phyloP scores from a whole-genome alignment of 2,329 filamentous ascomycete genomes.

The Geosmithia flava region DNA sequence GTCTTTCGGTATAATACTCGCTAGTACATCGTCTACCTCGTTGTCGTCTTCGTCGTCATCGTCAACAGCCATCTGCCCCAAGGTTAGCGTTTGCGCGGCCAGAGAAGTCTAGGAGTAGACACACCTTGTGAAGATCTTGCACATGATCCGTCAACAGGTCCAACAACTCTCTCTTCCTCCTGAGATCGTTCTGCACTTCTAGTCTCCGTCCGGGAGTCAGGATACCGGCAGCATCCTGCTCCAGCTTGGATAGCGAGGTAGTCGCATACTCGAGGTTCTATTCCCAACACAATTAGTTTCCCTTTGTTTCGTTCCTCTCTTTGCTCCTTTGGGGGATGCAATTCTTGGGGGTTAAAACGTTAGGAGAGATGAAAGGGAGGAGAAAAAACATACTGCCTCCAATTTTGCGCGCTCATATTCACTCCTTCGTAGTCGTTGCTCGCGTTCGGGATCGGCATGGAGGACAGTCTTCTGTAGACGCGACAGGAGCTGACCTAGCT shows the following conservation, averaged over 20 bases:
- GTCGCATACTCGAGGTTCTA: constrained; percentile 65
- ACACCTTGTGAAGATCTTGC: constrained; percentile 53
- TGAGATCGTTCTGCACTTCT: constrained; percentile 50
- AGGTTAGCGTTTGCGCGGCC: constrained; percentile 5
- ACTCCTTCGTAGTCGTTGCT: constrained; percentile 43
- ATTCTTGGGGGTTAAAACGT: too few relatives aligned
- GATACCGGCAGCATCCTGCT: constrained; percentile 52
- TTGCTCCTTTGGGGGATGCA: too few relatives aligned
- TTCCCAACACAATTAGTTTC: neutral
- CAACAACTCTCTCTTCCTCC: constrained; percentile 51
- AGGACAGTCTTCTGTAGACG: constrained; percentile 56
- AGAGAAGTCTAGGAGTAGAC: neutral
- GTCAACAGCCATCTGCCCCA: constrained; percentile 19
- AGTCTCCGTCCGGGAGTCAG: constrained; percentile 46
- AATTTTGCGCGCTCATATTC: constrained; percentile 47
- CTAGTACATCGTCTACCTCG: constrained; percentile 43
- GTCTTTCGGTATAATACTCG: constrained; percentile 41
- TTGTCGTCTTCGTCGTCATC: constrained; percentile 11
- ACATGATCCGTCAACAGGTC: constrained; percentile 55
- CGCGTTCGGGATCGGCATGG: constrained; percentile 45
- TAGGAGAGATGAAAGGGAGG: too few relatives aligned
- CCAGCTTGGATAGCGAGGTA: constrained; percentile 54
- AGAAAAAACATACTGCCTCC: constrained; percentile 21
- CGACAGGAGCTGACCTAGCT: constrained; percentile 52
- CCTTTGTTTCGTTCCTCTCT: too few relatives aligned